phyloP scores from a whole-genome alignment of 768 basidiomycete species.

The Agaricus blazei region DNA sequence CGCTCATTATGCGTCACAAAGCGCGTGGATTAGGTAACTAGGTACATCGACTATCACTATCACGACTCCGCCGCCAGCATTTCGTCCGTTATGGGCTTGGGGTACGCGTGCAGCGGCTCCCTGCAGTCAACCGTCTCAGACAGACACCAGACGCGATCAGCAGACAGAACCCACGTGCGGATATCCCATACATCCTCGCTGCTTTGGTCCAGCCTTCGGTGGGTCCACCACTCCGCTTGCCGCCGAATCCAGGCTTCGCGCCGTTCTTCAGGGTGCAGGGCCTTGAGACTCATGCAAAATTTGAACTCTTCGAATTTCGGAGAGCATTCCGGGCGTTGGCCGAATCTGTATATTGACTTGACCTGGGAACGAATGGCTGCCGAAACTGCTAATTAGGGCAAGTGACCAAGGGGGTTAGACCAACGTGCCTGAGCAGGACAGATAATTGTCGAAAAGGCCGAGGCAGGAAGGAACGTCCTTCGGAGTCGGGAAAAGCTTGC shows the following conservation, averaged over 20 bases:
- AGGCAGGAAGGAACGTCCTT: conserved; percentile 84
- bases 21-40: no score
- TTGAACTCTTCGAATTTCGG: conserved; percentile 90
- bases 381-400: not conserved
- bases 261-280: conserved; percentile 69
- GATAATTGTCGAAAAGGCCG: conserved; percentile 65
- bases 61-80: conserved; percentile 8
- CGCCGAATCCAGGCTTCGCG: conserved; percentile 81
- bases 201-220: conserved; percentile 65
- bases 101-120: conserved; percentile 47
- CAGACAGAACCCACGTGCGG: conserved; percentile 46
- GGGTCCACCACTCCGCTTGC: conserved; percentile 94
- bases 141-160: not conserved
- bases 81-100: conserved; percentile 29
- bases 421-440: conserved; percentile 59
- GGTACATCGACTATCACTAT: no score
- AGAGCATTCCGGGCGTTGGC: conserved; percentile 64
- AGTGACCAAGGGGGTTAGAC: conserved; percentile 4
- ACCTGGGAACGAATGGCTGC: conserved; percentile 77
- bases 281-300: conserved; percentile 85
- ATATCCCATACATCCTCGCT: conserved; percentile 96
- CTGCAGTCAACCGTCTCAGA: conserved; percentile 22
- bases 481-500: conserved; percentile 61
- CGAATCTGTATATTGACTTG: conserved; percentile 83
- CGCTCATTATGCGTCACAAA: no score